Base-by-base conservation (phyloP, 2,329 filamentous ascomycete genomes). In the Pseudopyrenochaeta lycopersici region DNA sequence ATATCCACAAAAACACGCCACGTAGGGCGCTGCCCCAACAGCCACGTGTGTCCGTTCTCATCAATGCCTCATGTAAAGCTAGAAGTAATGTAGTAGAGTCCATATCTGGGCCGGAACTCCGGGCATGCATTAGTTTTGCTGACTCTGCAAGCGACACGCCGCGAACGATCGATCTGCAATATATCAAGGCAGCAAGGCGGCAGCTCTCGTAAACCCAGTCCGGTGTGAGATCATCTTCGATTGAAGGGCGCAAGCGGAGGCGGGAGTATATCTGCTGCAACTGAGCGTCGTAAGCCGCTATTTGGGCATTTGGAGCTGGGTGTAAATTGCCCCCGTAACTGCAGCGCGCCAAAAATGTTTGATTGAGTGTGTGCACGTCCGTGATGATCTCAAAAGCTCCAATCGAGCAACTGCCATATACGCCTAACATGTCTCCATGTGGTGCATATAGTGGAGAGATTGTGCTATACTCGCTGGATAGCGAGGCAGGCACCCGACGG, bases 191-290 rank as follows among this genome's bases (percentile, higher is more conserved):
- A 23, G 72, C 67, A 6, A 75, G 54, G 15, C 71, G 71, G 38
- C 66, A 64, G 29, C 59, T 63, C 44, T 74, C 71, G 54, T 74
- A 70, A 7, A 67, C 48, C 68, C 70, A 73, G 49, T 74, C 70
- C 3, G 58, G 59, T 7, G 57, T 30, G 2, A 51, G 18, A 2
- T 60, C 45, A 7, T 53, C 38, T 12, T 62, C 55, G 1, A 56
- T 49, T 5, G 64, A 62, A 4, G 59, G 66, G 3, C 52, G 40
- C 1, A 38, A 46, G 10, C 67, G 44, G 15, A 73, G 55, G 2
- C 61, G 59, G 1, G 60, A 50, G 52, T 69, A 71, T 7, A 67
- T 65, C 31, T 67, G 60, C 23, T 71, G 63, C 52, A 68, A 55
- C 38, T 63, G 56, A 10, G 58, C 49, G n/a, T 70, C 66, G 49